Evolutionary conservation across 139 green algal species (phyloP).

Genomic region (Astrephomene gubernaculifera): DNA sequence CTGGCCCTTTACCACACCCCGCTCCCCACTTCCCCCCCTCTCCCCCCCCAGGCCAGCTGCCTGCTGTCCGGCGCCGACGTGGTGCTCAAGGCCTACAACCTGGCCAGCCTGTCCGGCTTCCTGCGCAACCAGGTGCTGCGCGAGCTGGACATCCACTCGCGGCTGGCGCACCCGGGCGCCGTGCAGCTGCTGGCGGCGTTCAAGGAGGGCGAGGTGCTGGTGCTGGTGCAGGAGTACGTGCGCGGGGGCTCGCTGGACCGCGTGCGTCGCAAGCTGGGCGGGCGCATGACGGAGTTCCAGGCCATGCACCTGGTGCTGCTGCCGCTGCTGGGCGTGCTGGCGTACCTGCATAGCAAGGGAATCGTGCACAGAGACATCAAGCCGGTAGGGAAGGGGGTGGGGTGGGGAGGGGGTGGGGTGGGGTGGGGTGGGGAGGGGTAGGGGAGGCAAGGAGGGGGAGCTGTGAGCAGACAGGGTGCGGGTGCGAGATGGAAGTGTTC

Average conservation of each 20-base stretch:
- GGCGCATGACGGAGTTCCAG: not conserved
- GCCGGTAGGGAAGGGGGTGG: not conserved
- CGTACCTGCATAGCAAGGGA: not conserved
- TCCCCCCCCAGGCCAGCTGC: not conserved
- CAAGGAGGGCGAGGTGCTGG: slow-evolving; percentile 10
- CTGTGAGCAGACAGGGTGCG: not conserved
- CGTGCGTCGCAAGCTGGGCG: too few relatives aligned
- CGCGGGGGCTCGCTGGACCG: too few relatives aligned
- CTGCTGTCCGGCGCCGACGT: not conserved
- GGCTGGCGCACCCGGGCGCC: slow-evolving; percentile 41
- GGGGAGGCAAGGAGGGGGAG: not conserved
- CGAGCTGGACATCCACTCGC: too few relatives aligned
- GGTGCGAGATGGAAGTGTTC: not conserved
- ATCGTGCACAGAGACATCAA: too few relatives aligned
- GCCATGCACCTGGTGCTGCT: slow-evolving; percentile 1
- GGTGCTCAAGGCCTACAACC: slow-evolving; percentile 1
- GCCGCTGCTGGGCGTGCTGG: slow-evolving; percentile 1
- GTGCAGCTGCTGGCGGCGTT: slow-evolving; percentile 46
- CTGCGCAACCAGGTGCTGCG: slow-evolving; percentile 38
- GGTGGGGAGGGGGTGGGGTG: too few relatives aligned
- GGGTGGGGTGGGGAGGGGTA: too few relatives aligned
- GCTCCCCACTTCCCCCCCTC: not conserved
- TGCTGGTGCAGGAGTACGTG: slow-evolving; percentile 20
- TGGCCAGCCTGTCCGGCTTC: slow-evolving; percentile 1
- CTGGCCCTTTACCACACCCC: not conserved